Base-by-base conservation (phyloP, 768 basidiomycete species). In the Calocera viscosa region DNA sequence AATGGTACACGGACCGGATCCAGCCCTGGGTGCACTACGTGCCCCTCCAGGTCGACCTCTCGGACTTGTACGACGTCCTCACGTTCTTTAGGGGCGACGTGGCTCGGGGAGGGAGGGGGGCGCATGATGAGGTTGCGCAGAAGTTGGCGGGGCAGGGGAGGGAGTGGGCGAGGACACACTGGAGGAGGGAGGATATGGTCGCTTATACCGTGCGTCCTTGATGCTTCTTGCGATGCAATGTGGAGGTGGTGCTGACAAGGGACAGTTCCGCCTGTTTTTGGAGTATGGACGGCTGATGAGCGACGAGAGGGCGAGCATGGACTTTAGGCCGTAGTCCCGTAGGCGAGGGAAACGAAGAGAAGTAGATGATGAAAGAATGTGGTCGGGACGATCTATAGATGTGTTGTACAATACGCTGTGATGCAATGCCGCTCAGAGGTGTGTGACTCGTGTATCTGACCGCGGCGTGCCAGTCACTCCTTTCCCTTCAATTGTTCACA, bases 11-110 rank as follows among this genome's bases (percentile, higher is more conserved):
- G 16, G 83, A 85, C 67, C 81, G 84, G 12, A 77, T 85, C 63
- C 80, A 77, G 34, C 85, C 87, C 0, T 89, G 87, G 87, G 78
- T 88, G 12, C 88, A 89, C 74, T 90, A 89, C 72, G 80, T 90
- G 0, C 88, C 88, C 1, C 77, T 89, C 72, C 77, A 77, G 68
- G 70, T 75, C 40, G 77, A 77, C 68, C 72, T 77, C 64, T 73
- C 73, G 2, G 78, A 78, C 68, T 65, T 78, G 22, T 78, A 78
- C 73, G 78, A 78, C 68, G 72, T 75, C 67, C 66, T 75, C 35
- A 69, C 71, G 0, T 75, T 75, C 67, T 73, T 75, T 70, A 3
- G 66, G 65, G 74, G 74, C 8, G 69, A 67, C 14, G 70, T 71
- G 1, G 70, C 70, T 2, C 53, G 53, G 64, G 47, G 60, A 35